Evolutionary conservation across 2,329 filamentous ascomycete species (phyloP), one percentile per base, ranked within the genome.

Genomic region (Dryadomyces quercus-mongolicae): DNA sequence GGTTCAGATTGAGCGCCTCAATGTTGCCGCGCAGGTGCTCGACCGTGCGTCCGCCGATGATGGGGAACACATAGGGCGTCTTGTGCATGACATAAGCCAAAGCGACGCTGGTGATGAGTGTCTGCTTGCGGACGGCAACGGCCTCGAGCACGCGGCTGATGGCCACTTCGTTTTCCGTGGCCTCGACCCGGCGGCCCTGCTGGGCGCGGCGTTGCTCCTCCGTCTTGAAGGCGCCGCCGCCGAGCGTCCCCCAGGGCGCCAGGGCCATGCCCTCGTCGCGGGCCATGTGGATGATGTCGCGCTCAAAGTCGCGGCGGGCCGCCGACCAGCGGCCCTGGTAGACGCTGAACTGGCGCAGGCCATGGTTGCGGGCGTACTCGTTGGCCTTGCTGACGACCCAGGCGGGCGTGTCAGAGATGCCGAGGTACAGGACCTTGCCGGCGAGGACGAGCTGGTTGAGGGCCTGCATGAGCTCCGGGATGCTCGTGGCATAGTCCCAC

Each of bases 51-150:
- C 83, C 82, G 12, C 86, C 85, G 5, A 88, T 72, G 44, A 90
- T 81, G 1, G 86, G 86, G 63, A 87, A 88, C 13, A 89, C 82
- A 61, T 87, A 81, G 0, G 84, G 78, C 0, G 82, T 72, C 69
- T 89, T 88, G 59, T 81, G 76, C 74, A 86, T 77, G 15, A 89
- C 81, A 62, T 90, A 90, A 2, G 86, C 85, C 22, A 90, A 68
- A 9, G 86, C 85, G 55, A 77, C 65, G 57, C 71, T 73, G 16
- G 72, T 75, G 58, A 75, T 67, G 52, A 65, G 60, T 2, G 70
- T 72, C 57, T 66, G 64, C 59, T 73, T 73, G 56, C 68, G 68
- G 22, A 61, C 59, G 49, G 74, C 73, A 48, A 86, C 74, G 31
- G 66, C 73, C 73, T 76, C 72, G 38, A 77, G 66, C 13, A 67